Evolutionary conservation across 352 stramenopile genomes (phyloP).

Genomic region (Globisporangium mamillatum): DNA sequence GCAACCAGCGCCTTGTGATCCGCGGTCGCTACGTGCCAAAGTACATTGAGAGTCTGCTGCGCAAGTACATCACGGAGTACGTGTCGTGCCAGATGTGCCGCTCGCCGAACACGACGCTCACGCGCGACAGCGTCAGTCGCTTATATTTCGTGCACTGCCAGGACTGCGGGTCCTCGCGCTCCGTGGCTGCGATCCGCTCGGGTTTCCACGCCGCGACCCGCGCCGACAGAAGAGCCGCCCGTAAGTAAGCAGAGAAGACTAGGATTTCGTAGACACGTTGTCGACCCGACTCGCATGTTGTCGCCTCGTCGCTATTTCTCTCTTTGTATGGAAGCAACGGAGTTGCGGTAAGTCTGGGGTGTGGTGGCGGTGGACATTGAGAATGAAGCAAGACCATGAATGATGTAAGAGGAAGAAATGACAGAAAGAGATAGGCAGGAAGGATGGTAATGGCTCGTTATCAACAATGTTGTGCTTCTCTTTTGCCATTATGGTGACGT

Average conservation of each 20-base stretch:
- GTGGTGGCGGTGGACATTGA: neutral
- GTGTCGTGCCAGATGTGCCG: conserved; percentile 99
- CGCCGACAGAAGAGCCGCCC: conserved; percentile 79
- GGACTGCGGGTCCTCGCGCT: conserved; percentile 95
- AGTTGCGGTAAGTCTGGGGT: neutral
- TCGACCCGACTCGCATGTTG: neutral
- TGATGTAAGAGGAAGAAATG: conserved; percentile 2
- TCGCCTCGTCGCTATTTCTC: neutral
- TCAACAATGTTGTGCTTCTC: neutral
- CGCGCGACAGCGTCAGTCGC: conserved; percentile 94
- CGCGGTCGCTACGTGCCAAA: conserved; percentile 97
- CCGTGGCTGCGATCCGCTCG: conserved; percentile 96
- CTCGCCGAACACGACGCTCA: conserved; percentile 97
- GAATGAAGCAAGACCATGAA: conserved; percentile 4
- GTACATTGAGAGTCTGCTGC: conserved; percentile 99
- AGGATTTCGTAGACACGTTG: conserved; percentile 13
- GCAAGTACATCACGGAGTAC: conserved; percentile 99
- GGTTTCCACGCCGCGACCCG: conserved; percentile 97
- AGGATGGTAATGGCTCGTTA: neutral
- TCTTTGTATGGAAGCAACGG: neutral
- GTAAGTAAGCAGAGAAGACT: conserved; percentile 60
- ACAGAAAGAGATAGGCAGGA: neutral
- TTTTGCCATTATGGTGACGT: neutral
- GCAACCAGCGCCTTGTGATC: conserved; percentile 98
- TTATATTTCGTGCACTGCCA: conserved; percentile 99